Evolutionary conservation across 306 rosid genomes (phyloP).

Genomic region (Pterocarpus macrocarpus): DNA sequence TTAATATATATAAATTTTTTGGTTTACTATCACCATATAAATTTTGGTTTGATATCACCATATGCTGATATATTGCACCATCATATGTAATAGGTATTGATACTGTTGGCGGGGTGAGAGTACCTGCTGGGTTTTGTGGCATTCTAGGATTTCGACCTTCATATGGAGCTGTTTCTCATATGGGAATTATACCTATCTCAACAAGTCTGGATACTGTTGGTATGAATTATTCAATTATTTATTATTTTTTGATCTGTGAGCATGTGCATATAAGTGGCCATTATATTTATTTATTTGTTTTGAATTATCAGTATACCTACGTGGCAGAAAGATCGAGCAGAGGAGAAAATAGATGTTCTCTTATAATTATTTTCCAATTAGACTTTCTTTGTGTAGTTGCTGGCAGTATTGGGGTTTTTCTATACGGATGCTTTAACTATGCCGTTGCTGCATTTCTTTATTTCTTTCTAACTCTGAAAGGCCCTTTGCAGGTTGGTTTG

Average conservation of each 20-base stretch:
- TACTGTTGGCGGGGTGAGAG: slow-evolving; percentile 92
- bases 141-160: slow-evolving; percentile 96
- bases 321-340: slow-evolving; percentile 22
- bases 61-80: slow-evolving; percentile 30
- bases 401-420: slow-evolving; percentile 1
- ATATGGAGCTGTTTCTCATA: slow-evolving; percentile 83
- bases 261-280: slow-evolving; percentile 31
- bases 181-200: slow-evolving; percentile 77
- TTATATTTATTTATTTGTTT: neutral
- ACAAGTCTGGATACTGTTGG: slow-evolving; percentile 92
- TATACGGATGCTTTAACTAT: neutral
- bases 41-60: neutral
- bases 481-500: slow-evolving; percentile 80
- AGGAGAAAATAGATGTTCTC: slow-evolving; percentile 7
- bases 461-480: slow-evolving; percentile 35
- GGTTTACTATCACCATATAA: neutral
- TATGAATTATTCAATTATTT: slow-evolving; percentile 51
- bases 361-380: neutral
- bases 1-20: neutral
- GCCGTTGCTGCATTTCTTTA: slow-evolving; percentile 26
- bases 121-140: slow-evolving; percentile 96
- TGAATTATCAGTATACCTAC: slow-evolving; percentile 20
- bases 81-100: slow-evolving; percentile 72
- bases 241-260: neutral
- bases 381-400: slow-evolving; percentile 12